Evolutionary conservation across 2,329 filamentous ascomycete genomes (phyloP), one percentile per base, ranked within the genome.

Genomic region (Zarea fungicola): DNA sequence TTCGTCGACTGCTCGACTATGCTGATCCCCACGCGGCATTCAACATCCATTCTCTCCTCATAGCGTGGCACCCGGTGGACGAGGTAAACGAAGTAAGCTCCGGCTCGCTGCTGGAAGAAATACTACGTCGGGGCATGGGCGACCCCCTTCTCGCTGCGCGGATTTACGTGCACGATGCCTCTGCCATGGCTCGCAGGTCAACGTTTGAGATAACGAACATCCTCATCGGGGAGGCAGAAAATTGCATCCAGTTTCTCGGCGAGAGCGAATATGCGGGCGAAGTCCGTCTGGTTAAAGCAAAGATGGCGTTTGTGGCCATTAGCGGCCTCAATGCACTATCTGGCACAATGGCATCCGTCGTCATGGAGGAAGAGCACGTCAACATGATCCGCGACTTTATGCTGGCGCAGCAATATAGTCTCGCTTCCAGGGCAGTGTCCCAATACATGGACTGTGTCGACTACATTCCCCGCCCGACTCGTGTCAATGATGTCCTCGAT

Each of bases 381-480:
- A 9, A 29, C 21, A 44, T 44, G 42, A 14, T 44, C 5, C 31
- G 19, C 3, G 42, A 44, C 21, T 28, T 44, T n/a, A 35, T 26
- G n/a, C 31, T 35, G 9, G 22, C 42, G 1, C 29, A 19, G 31
- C 42, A 44, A 2, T 44, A 44, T 31, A 44, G 31, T 22, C 28
- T 44, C 21, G 42, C 42, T 29, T 29, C 42, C 14, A 31, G 19
- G 14, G 42, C 42, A 5, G 42, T 44, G 31, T 35, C 42, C 7
- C 14, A 44, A 16, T 44, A 44, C 22, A 44, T 44, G 42, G 42
- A 21, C 31, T 44, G 42, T 11, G 28, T 35, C 22, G 31, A 44
- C 6, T 35, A 35, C 22, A 25, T 44, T 14, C 29, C 19, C 4
- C 19, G 9, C 8, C 31, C 42, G 9, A 26, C 42, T 5, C 31